phyloP scores from a whole-genome alignment of 768 basidiomycete genomes.

The Mycena pura region DNA sequence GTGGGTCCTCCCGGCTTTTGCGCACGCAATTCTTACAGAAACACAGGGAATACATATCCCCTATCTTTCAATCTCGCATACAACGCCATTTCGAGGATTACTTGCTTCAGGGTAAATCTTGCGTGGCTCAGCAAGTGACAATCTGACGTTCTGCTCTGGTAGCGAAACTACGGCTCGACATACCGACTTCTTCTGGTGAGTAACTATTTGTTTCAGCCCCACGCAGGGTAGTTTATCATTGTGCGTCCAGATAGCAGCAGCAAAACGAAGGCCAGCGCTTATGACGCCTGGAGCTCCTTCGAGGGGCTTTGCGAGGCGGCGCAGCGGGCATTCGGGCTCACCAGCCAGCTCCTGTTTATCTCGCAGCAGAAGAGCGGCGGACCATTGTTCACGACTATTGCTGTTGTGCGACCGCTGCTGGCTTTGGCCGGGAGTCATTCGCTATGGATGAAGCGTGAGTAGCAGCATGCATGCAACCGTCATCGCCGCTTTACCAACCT shows the following conservation, averaged over 20 bases:
- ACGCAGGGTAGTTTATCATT: too few species aligned
- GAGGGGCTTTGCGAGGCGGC: background rate
- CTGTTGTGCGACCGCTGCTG: constrained; percentile 6
- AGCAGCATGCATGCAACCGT: background rate
- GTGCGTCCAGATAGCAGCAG: background rate
- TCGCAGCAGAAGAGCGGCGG: constrained; percentile 13
- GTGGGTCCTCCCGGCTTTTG: background rate
- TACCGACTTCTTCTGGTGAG: constrained; percentile 16
- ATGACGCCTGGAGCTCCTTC: constrained; percentile 7
- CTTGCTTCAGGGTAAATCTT: constrained; percentile 10
- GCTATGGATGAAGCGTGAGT: constrained; percentile 14
- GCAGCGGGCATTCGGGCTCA: background rate
- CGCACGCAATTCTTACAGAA: background rate
- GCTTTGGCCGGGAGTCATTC: background rate
- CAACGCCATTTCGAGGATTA: constrained; percentile 8
- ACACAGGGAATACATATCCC: background rate
- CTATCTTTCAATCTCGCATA: constrained; percentile 7
- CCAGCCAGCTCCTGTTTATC: constrained; percentile 7
- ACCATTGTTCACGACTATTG: background rate
- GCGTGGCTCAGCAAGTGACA: background rate
- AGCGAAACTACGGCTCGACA: constrained; percentile 20
- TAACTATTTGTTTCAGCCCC: background rate
- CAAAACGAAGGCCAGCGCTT: background rate
- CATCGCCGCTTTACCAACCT: background rate
- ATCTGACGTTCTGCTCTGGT: background rate